phyloP scores from a whole-genome alignment of 495 filamentous ascomycete genomes.

The Aspergillus coremiiformis region DNA sequence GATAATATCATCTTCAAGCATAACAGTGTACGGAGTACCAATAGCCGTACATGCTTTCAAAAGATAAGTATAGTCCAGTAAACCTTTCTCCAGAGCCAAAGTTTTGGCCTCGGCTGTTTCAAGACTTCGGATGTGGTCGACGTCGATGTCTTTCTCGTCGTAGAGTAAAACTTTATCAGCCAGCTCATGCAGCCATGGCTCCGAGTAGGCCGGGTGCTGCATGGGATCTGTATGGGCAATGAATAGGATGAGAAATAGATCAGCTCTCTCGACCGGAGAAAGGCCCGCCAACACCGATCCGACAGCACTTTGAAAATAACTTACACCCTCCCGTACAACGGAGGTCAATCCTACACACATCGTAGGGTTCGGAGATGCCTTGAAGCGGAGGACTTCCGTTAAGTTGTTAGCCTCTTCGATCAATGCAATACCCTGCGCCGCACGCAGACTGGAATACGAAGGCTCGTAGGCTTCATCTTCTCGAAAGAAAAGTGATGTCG shows the following conservation, averaged over 20 bases:
- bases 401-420: constrained; percentile 4
- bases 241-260: constrained; percentile 41
- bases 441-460: constrained; percentile 9
- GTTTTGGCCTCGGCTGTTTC: constrained; percentile 12
- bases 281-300: constrained; percentile 43
- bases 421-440: constrained; percentile 5
- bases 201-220: constrained; percentile 34
- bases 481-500: constrained; percentile 14
- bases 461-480: constrained; percentile 8
- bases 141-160: constrained; percentile 18
- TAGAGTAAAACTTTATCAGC: constrained; percentile 44
- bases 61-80: constrained; percentile 41
- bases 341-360: constrained; percentile 19
- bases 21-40: constrained; percentile 34
- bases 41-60: constrained; percentile 34
- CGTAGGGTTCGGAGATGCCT: constrained; percentile 5
- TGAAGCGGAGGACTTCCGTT: neutral
- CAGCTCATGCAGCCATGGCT: constrained; percentile 39
- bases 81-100: constrained; percentile 23
- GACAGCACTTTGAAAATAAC: constrained; percentile 39
- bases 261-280: constrained; percentile 32
- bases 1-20: constrained; percentile 48
- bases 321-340: constrained; percentile 12
- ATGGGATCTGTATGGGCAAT: constrained; percentile 42
- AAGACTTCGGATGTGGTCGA: constrained; percentile 10